Evolutionary conservation across 1,139 yeast genomes (phyloP).

Genomic region (Candida sp.): DNA sequence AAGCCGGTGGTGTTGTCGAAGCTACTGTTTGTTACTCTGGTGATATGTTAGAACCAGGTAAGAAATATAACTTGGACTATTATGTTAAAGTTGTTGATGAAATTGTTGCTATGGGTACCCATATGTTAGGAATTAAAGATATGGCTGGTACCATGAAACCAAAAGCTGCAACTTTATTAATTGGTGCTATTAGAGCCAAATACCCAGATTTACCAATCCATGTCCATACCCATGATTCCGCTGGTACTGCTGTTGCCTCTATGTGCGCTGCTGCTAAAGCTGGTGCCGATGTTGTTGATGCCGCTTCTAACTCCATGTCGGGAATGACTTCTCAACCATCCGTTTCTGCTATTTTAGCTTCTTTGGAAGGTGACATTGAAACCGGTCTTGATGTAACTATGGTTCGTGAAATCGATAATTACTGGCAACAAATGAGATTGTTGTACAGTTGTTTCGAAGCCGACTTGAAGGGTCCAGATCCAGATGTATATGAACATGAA

Average conservation of each 20-base stretch:
- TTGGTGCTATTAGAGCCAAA: constrained; percentile 76
- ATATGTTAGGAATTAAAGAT: constrained; percentile 94
- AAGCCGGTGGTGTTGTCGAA: constrained; percentile 98
- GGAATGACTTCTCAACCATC: constrained; percentile 99
- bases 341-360: constrained; percentile 86
- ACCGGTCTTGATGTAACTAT: constrained; percentile 67
- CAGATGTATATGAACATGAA: constrained; percentile 97
- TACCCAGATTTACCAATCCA: constrained; percentile 96
- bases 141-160: constrained; percentile 99
- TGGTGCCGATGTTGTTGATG: constrained; percentile 98
- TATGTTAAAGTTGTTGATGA: constrained; percentile 79
- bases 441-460: constrained; percentile 97
- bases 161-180: constrained; percentile 78
- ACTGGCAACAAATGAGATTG: constrained; percentile 99
- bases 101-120: constrained; percentile 93
- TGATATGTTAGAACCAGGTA: constrained; percentile 93
- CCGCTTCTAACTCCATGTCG: constrained; percentile 95
- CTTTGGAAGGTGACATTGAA: constrained; percentile 81
- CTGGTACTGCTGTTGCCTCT: constrained; percentile 98
- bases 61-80: constrained; percentile 92
- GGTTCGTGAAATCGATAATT: constrained; percentile 82
- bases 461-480: constrained; percentile 98
- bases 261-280: constrained; percentile 94
- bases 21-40: constrained; percentile 99
- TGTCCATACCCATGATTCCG: constrained; percentile 98